These are phyloP conservation scores for Alnus rubra DNA, from an alignment of 306 rosid species.

Conservation along the genomic window DNA sequence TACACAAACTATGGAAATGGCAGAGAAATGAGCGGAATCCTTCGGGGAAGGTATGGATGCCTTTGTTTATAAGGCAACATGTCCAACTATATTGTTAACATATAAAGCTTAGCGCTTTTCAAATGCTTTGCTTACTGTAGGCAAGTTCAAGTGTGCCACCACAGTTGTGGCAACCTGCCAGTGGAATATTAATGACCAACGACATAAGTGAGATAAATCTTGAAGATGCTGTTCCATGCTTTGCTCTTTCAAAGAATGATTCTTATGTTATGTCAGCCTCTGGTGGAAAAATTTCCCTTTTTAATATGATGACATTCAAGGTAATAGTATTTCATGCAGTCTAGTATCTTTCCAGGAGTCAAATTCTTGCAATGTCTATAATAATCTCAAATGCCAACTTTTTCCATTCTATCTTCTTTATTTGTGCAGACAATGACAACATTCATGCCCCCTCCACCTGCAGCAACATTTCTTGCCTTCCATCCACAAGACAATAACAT, in stretches of 20 bases:
- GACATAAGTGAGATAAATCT: constrained; percentile 86
- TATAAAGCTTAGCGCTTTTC: constrained; percentile 36
- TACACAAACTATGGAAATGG: constrained; percentile 99
- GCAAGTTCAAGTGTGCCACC: constrained; percentile 74
- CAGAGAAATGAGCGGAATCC: constrained; percentile 72
- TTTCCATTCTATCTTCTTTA: not conserved
- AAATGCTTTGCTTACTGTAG: constrained; percentile 42
- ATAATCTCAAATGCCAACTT: not conserved
- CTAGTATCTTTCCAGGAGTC: constrained; percentile 1
- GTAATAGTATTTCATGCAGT: constrained; percentile 35
- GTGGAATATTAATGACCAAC: constrained; percentile 97
- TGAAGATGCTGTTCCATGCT: constrained; percentile 90
- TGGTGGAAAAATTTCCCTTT: constrained; percentile 93
- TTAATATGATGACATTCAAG: constrained; percentile 99
- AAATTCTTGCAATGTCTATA: not conserved
- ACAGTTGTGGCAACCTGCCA: constrained; percentile 92
- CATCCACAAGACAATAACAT: constrained; percentile 98
- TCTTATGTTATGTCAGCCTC: constrained; percentile 98
- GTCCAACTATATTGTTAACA: constrained; percentile 26
- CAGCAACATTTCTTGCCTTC: constrained; percentile 93
- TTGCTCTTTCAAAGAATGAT: constrained; percentile 96
- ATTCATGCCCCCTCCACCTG: constrained; percentile 98
- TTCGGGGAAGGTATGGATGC: constrained; percentile 56
- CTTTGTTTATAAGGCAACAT: constrained; percentile 17
- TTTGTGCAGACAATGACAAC: constrained; percentile 90